Evolutionary conservation across 164 flowering plant genomes (phyloP).

Genomic region (Magnolia sinica): DNA sequence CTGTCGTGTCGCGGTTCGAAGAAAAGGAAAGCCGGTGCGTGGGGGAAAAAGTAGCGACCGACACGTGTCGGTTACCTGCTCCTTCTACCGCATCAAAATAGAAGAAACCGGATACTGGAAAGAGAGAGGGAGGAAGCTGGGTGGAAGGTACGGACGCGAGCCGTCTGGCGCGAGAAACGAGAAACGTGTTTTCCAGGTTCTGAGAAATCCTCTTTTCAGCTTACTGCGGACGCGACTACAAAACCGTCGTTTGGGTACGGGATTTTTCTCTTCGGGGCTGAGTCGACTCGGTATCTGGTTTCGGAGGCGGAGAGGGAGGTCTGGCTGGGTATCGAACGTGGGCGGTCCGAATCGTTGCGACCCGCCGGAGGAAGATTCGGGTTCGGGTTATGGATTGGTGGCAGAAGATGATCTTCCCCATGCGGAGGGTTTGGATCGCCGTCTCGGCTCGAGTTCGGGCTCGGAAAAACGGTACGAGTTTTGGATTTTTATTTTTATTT

Average conservation of each 20-base stretch:
- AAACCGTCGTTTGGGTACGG: too few species aligned
- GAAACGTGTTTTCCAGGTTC: not conserved
- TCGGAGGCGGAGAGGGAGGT: not conserved
- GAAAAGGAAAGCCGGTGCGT: too few species aligned
- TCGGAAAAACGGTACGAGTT: constrained; percentile 27
- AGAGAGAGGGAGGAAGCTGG: not conserved
- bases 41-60: not conserved
- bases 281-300: not conserved
- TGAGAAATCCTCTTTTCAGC: not conserved
- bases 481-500: too few species aligned
- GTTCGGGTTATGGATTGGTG: constrained; percentile 28
- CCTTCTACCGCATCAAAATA: not conserved
- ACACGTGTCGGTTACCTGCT: not conserved
- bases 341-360: not conserved
- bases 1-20: too few species aligned
- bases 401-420: constrained; percentile 33
- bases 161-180: not conserved
- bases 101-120: not conserved
- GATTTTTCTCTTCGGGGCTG: too few species aligned
- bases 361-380: not conserved
- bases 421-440: constrained; percentile 33
- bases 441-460: constrained; percentile 30
- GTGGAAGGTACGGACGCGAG: not conserved
- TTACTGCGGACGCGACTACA: not conserved
- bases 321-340: constrained; percentile 1